Evolutionary conservation across 2,329 filamentous ascomycete species (phyloP).

Genomic region (Hypoxylon sp.): DNA sequence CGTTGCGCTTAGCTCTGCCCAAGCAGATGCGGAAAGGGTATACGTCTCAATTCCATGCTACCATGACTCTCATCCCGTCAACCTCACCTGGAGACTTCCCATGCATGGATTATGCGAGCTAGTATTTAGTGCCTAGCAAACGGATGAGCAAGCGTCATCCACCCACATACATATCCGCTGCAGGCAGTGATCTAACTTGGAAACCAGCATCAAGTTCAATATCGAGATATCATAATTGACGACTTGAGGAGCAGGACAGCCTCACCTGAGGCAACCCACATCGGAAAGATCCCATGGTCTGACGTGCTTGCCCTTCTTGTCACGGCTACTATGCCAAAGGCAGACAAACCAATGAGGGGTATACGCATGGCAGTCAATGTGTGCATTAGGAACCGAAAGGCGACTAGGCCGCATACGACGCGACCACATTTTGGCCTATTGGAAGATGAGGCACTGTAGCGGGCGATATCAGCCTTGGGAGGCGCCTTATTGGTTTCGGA

Average conservation of each 20-base stretch:
- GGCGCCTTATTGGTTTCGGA: conserved; percentile 34
- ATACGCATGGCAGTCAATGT: conserved; percentile 41
- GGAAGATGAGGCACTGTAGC: conserved; percentile 20
- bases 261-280: conserved; percentile 17
- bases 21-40: conserved; percentile 4
- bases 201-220: conserved; percentile 12
- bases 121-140: conserved; percentile 22
- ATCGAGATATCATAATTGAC: conserved; percentile 1
- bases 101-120: conserved; percentile 28
- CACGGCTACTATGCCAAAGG: conserved; percentile 24
- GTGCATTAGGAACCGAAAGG: conserved; percentile 41
- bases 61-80: conserved; percentile 7
- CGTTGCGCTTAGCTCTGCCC: conserved; percentile 4
- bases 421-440: conserved; percentile 38
- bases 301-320: conserved; percentile 35
- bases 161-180: conserved; percentile 4
- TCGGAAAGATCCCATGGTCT: conserved; percentile 33
- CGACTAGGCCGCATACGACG: conserved; percentile 40
- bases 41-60: conserved; percentile 11
- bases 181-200: conserved; percentile 15
- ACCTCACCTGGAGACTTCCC: conserved; percentile 8
- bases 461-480: conserved; percentile 33
- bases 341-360: conserved; percentile 38
- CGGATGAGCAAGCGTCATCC: conserved; percentile 41
- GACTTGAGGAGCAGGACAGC: conserved; percentile 13